Base-by-base conservation (phyloP, 495 filamentous ascomycete species). In the Aspergillus ellipticus region DNA sequence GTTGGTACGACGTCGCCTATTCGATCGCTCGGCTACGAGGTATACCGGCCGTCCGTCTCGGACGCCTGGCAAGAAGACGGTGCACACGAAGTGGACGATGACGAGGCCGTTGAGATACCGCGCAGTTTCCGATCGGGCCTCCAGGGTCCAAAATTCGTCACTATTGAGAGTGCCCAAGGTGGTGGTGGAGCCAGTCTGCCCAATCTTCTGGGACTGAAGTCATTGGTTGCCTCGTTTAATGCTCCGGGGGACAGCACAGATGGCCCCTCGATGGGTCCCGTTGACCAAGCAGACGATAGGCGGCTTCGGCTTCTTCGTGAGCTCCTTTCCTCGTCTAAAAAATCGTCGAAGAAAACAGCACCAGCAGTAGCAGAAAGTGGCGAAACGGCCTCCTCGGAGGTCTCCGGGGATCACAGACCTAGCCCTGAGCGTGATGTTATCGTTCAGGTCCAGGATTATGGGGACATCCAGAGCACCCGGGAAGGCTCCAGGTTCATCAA, bases 361-460 rank as follows among this genome's bases (percentile, higher is more conserved):
- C 29, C 58, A 39, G 10, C 41, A 21, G 15, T 49, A 6, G 22
- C 28, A 13, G 48, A 31, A 50, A 37, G 54, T 15, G 53, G 42
- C 21, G 16, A 54, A 28, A 41, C 43, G 2, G 4, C 51, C 28
- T 24, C 57, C 11, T 37, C 61, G 26, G 54, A 57, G 16, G 19
- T 39, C 6, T 42, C 58, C 21, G 66, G 65, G 53, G 26, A 49
- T 17, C 33, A 28, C 20, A 59, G 61, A n/a, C 52, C 54, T 39
- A 50, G 47, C n/a, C 59, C 65, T 19, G 29, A 60, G 29, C 65
- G 66, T 37, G 77, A 73, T 37, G 65, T 78, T n/a, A 89, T 97
- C 54, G 73, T 98, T 8, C 87, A 91, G 47, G 69, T 97, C 9
- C 82, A 86, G 60, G 92, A 96, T 64, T 90, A 90, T 62, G 82